A percentile compares a stretch with the other conserved stretches of the same genome.
Evolutionary conservation across 176 grass and related monocot species (phyloP).

Genomic region (Phragmites australis): DNA sequence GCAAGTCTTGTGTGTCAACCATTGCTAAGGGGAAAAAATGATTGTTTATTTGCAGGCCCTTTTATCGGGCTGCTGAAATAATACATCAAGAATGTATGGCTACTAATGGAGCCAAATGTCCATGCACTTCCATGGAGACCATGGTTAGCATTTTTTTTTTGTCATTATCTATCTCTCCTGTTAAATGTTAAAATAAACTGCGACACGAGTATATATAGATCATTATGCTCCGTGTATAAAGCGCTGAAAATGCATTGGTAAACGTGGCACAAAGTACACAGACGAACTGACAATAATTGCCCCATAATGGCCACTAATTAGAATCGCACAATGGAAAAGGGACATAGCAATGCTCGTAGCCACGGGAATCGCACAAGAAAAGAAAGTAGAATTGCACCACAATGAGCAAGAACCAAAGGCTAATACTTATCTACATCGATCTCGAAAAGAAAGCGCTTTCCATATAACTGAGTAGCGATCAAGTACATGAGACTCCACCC

Average conservation of each 20-base stretch:
- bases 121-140: not conserved
- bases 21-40: too few relatives aligned
- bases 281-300: not conserved
- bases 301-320: slow-evolving; percentile 30
- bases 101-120: not conserved
- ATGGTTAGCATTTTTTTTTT: slow-evolving; percentile 14
- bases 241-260: not conserved
- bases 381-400: not conserved
- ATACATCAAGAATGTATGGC: not conserved
- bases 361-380: slow-evolving; percentile 27
- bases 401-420: slow-evolving; percentile 12
- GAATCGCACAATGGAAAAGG: slow-evolving; percentile 25
- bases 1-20: too few relatives aligned
- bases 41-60: too few relatives aligned
- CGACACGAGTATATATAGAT: too few relatives aligned
- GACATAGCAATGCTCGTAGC: not conserved
- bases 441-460: not conserved
- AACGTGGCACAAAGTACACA: not conserved
- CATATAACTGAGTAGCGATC: not conserved
- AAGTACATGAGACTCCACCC: not conserved
- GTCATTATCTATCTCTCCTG: not conserved
- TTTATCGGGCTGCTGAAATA: too few relatives aligned
- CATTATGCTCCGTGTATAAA: not conserved
- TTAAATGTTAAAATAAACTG: not conserved
- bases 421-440: not conserved